Evolutionary conservation across 768 basidiomycete genomes (phyloP).

Genomic region (Termitomyces heimii): DNA sequence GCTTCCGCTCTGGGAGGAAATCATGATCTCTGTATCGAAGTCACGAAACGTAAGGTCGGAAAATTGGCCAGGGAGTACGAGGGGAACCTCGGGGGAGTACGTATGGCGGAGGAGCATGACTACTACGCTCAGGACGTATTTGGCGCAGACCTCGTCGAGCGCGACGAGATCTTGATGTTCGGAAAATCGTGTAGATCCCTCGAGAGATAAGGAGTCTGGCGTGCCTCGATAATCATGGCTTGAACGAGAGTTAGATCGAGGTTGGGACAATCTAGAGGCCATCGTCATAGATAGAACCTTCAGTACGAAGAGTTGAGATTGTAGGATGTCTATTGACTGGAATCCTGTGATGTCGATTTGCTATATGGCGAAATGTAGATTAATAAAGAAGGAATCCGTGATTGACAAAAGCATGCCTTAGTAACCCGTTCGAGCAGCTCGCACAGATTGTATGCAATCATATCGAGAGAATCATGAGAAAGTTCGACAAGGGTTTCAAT

Average conservation of each 20-base stretch:
- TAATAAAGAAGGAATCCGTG: background rate
- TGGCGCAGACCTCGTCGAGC: constrained; percentile 77
- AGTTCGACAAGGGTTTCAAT: constrained; percentile 79
- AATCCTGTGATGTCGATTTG: constrained; percentile 49
- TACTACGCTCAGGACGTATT: constrained; percentile 79
- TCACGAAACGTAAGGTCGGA: constrained; percentile 66
- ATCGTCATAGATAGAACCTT: constrained; percentile 77
- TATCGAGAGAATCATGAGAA: constrained; percentile 68
- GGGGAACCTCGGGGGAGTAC: constrained; percentile 45
- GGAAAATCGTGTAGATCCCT: constrained; percentile 21
- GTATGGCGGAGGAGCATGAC: constrained; percentile 77
- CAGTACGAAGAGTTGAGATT: constrained; percentile 82
- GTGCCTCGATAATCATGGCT: constrained; percentile 30
- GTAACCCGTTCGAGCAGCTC: constrained; percentile 74
- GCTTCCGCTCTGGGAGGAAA: constrained; percentile 20
- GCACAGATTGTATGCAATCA: constrained; percentile 73
- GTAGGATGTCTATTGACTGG: constrained; percentile 64
- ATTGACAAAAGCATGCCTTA: constrained; percentile 42
- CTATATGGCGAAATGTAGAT: constrained; percentile 20
- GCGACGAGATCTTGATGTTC: constrained; percentile 59
- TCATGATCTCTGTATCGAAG: constrained; percentile 49
- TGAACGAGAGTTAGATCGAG: constrained; percentile 36
- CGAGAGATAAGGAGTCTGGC: constrained; percentile 32
- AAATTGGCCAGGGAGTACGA: constrained; percentile 51
- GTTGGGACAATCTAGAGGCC: constrained; percentile 65